Evolutionary conservation across 2,329 filamentous ascomycete genomes (phyloP), one percentile per base, ranked within the genome.

Genomic region (Aureobasidium sp.): DNA sequence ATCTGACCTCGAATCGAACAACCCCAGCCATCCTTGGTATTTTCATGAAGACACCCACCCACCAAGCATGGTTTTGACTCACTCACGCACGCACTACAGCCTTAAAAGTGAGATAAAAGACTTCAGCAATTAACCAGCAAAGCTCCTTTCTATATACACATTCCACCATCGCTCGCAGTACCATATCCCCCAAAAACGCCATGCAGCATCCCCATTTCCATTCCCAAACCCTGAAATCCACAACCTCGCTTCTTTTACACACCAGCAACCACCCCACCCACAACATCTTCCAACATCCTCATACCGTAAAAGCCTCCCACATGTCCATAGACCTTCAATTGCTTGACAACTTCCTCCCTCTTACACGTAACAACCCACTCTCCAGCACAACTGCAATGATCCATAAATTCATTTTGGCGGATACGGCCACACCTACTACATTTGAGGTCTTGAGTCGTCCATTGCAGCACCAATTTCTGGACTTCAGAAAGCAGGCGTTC

Each of bases 351-450:
- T 32, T 89, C 88, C 34, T 82, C 84, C 65, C 82, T 80, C 67
- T 86, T 83, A 63, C 92, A 80, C 25, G 86, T 90, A 66, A 85
- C 85, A 21, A 81, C 82, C 94, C 94, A 99, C 63, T 83, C 83
- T 3, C 94, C 94, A 64, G 90, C 90, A 78, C 94, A 99, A 11
- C 87, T 88, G 75, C 95, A 99, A 74, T 97, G 92, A 73, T 97
- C 93, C 86, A 94, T 91, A 69, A 97, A 95, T 70, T 97, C 93
- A 72, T 96, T 97, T 44, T 90, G 81, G 70, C 91, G 80, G 42
- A 96, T 75, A 4, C 76, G 69, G 45, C 73, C 74, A 68, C 84
- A 86, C 67, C 90, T 90, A 36, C 82, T 84, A 72, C 94, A 99
- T 75, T 91, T 91, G 62, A 97, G 76, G 73, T 99, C 94, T 76